A percentile compares a stretch with the other conserved stretches of the same genome.
Conservation (phyloP, 2,329 filamentous ascomycete species). For the Teratosphaeria zuluensis region DNA sequence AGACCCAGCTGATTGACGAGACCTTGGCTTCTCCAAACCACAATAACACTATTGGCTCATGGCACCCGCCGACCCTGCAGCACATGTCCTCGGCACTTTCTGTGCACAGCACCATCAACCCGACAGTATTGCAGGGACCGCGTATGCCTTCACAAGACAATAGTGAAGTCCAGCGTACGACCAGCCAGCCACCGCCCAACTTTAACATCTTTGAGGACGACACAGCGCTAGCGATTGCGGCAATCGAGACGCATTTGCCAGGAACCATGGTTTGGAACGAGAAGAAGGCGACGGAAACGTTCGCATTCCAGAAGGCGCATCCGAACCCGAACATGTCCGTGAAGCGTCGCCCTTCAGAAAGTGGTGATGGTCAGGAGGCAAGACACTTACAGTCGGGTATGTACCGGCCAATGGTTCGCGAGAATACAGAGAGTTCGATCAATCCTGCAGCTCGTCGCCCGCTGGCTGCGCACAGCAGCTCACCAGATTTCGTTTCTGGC, state of each 20-base stretch:
- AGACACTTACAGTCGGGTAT: neutral
- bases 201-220: constrained; percentile 2
- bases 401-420: neutral
- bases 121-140: neutral
- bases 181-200: neutral
- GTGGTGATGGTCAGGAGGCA: neutral
- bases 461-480: constrained; percentile 13
- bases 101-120: neutral
- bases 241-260: neutral
- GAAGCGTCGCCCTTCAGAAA: constrained; percentile 11
- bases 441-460: neutral
- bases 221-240: neutral
- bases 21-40: constrained; percentile 6
- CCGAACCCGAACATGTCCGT: constrained; percentile 19
- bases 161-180: neutral
- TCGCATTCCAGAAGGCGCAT: constrained; percentile 11
- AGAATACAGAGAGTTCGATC: neutral
- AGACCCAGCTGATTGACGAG: constrained; percentile 7
- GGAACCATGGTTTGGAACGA: neutral
- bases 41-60: neutral
- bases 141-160: neutral
- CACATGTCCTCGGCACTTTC: neutral
- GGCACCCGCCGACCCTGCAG: neutral
- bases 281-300: constrained; percentile 5
- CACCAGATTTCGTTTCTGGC: constrained; percentile 12